Conservation (phyloP, 768 basidiomycete genomes). For the Tricholoma furcatifolium region DNA sequence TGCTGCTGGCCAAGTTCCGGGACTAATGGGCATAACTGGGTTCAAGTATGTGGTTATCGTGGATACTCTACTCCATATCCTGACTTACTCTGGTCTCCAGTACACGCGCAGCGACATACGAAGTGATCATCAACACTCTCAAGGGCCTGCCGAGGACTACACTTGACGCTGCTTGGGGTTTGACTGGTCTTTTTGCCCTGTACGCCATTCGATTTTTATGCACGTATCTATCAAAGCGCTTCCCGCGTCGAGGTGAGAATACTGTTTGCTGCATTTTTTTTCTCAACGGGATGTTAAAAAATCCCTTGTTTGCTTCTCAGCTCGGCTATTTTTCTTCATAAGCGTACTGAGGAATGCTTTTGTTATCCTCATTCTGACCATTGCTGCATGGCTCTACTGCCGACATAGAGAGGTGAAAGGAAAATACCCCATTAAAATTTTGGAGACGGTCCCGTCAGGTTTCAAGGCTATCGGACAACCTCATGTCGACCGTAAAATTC, state of each 20-base stretch:
- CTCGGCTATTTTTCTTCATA: conserved; percentile 74
- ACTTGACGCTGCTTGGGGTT: conserved; percentile 89
- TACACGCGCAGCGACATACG: conserved; percentile 81
- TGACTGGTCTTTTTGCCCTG: conserved; percentile 68
- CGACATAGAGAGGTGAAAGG: conserved; percentile 60
- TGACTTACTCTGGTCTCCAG: conserved; percentile 34
- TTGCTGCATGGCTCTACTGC: conserved; percentile 85
- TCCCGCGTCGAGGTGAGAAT: conserved; percentile 57
- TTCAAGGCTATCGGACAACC: conserved; percentile 59
- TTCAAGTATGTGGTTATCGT: conserved; percentile 58
- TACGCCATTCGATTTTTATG: conserved; percentile 67
- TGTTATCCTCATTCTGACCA: conserved; percentile 82
- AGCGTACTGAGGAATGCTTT: conserved; percentile 81
- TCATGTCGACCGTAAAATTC: conserved; percentile 39
- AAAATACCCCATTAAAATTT: conserved; percentile 81
- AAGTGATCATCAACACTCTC: conserved; percentile 90
- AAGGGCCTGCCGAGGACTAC: conserved; percentile 72
- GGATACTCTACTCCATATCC: not conserved
- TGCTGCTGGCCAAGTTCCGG: conserved; percentile 83
- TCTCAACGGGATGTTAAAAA: conserved; percentile 1
- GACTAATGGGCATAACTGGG: conserved; percentile 81
- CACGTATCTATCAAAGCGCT: conserved; percentile 48
- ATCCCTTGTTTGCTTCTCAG: conserved; percentile 29
- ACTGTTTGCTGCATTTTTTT: not conserved
- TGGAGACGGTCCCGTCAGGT: conserved; percentile 82